A percentile compares a stretch with the other conserved stretches of the same genome.
Evolutionary conservation across 345 rosid genomes (phyloP).

Genomic region (Corchorus capsularis): DNA sequence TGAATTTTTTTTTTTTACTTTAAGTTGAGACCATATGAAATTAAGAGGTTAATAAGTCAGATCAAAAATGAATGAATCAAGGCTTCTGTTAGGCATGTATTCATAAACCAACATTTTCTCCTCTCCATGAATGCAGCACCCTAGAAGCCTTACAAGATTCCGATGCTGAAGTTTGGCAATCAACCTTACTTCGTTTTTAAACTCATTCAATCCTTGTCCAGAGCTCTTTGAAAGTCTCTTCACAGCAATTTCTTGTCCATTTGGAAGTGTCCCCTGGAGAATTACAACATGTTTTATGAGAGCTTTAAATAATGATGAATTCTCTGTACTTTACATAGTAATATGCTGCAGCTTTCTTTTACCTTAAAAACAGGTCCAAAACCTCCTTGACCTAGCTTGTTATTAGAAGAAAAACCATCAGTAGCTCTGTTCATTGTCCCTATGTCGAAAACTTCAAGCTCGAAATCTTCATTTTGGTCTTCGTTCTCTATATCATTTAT

Average conservation of each 20-base stretch:
- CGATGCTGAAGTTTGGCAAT: constrained; percentile 49
- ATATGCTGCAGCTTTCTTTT: too few relatives aligned
- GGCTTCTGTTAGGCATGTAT: constrained; percentile 37
- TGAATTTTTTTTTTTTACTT: not conserved
- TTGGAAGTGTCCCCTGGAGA: constrained; percentile 40
- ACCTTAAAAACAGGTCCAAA: too few relatives aligned
- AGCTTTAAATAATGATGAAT: too few relatives aligned
- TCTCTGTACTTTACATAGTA: too few relatives aligned
- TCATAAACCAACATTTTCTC: constrained; percentile 39
- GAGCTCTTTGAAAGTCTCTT: constrained; percentile 43
- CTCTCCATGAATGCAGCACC: constrained; percentile 36
- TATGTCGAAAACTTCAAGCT: constrained; percentile 28
- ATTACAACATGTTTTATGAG: not conserved
- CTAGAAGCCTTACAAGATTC: constrained; percentile 44
- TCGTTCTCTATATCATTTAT: too few relatives aligned
- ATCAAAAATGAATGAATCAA: constrained; percentile 35
- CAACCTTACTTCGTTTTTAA: constrained; percentile 37
- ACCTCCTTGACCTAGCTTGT: too few relatives aligned
- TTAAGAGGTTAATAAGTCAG: not conserved
- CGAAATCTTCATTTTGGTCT: constrained; percentile 28
- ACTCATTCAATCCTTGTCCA: constrained; percentile 38
- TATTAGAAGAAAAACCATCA: too few relatives aligned
- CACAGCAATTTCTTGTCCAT: constrained; percentile 44
- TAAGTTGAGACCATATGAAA: not conserved
- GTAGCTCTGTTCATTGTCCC: too few relatives aligned